phyloP scores from a whole-genome alignment of 495 filamentous ascomycete genomes.

The Pyrenula massariospora region DNA sequence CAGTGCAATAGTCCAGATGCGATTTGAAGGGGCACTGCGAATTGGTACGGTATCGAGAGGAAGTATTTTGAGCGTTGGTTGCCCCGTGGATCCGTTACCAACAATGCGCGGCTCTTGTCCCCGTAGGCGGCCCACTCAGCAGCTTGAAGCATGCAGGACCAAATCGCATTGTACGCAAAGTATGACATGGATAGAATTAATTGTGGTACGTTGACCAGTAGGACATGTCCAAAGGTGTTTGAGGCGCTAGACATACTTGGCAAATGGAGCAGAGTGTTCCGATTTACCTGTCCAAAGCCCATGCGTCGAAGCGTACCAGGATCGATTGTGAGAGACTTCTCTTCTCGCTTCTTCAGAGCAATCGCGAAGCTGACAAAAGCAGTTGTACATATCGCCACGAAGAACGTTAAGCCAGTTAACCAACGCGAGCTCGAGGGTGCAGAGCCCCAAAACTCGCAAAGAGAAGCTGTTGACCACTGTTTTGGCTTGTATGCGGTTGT shows the following conservation, averaged over 20 bases:
- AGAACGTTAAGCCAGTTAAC: neutral
- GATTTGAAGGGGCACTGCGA: slow-evolving; percentile 19
- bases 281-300: neutral
- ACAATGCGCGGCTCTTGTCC: slow-evolving; percentile 10
- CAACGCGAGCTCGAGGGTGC: too few relatives aligned
- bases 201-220: slow-evolving; percentile 23
- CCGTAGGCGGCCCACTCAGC: slow-evolving; percentile 10
- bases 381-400: neutral
- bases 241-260: neutral
- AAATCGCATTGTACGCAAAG: slow-evolving; percentile 13
- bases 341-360: too few relatives aligned
- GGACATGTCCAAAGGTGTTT: neutral
- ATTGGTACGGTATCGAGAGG: slow-evolving; percentile 28
- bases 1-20: slow-evolving; percentile 22
- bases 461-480: neutral
- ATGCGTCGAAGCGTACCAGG: neutral
- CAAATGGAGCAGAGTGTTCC: neutral
- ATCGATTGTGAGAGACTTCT: neutral
- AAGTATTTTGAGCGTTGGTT: slow-evolving; percentile 27
- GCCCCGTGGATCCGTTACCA: slow-evolving; percentile 14
- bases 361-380: neutral
- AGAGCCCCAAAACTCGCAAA: neutral
- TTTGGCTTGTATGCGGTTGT: neutral
- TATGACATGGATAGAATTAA: slow-evolving; percentile 21
- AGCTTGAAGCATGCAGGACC: slow-evolving; percentile 14